Evolutionary conservation across 2,329 filamentous ascomycete species (phyloP).

Genomic region (Fusarium proliferatum): DNA sequence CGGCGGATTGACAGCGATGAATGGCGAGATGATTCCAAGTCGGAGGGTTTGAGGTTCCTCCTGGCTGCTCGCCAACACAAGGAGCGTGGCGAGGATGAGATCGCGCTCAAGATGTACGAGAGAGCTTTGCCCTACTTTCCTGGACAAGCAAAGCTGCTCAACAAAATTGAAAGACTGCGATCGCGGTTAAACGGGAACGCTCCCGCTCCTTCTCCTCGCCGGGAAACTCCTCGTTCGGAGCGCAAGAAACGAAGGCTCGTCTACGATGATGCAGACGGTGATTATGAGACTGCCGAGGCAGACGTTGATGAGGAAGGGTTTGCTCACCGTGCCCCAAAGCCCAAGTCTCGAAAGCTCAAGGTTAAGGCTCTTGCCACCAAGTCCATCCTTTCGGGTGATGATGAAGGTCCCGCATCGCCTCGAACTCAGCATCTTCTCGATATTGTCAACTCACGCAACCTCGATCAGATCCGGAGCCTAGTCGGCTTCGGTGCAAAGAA

Average conservation of each 20-base stretch:
- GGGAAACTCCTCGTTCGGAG: constrained; percentile 40
- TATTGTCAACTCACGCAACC: constrained; percentile 79
- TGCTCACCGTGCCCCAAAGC: constrained; percentile 42
- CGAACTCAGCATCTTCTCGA: constrained; percentile 71
- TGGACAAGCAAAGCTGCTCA: constrained; percentile 79
- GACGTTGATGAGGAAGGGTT: constrained; percentile 55
- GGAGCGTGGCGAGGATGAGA: constrained; percentile 80
- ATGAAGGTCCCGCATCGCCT: constrained; percentile 60
- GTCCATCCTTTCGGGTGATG: constrained; percentile 49
- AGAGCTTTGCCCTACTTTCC: constrained; percentile 87
- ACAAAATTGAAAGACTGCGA: constrained; percentile 74
- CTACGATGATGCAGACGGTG: constrained; percentile 52
- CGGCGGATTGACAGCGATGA: constrained; percentile 78
- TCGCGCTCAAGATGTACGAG: constrained; percentile 87
- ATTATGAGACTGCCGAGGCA: constrained; percentile 55
- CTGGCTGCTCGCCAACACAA: constrained; percentile 94
- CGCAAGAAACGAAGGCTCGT: constrained; percentile 47
- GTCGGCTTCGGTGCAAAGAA: constrained; percentile 80
- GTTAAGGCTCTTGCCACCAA: constrained; percentile 42
- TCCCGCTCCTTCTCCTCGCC: constrained; percentile 20
- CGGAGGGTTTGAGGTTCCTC: constrained; percentile 85
- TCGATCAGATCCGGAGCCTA: constrained; percentile 72
- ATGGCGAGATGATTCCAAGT: constrained; percentile 74
- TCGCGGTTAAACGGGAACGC: constrained; percentile 58
- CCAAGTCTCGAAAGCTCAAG: constrained; percentile 48